Percentiles rank a stretch among this genome's conserved stretches.
phyloP scores from a whole-genome alignment of 1,284 basidiomycete species.

The Quambalaria eucalypti region DNA sequence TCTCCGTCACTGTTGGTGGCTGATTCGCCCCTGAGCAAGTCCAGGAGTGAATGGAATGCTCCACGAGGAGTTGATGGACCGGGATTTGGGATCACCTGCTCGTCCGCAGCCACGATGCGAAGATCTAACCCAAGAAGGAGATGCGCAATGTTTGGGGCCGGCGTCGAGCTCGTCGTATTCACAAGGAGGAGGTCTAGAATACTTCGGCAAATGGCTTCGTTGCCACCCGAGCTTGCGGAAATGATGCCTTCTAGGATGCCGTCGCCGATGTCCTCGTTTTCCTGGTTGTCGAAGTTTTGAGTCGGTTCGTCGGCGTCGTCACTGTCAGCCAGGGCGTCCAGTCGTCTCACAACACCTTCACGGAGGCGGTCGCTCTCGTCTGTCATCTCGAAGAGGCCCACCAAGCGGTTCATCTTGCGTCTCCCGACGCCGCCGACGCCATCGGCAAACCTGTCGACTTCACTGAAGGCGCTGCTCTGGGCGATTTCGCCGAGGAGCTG shows the following conservation, averaged over 20 bases:
- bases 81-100: slow-evolving; percentile 51
- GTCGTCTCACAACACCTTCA: slow-evolving; percentile 64
- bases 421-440: slow-evolving; percentile 19
- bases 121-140: slow-evolving; percentile 71
- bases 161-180: slow-evolving; percentile 59
- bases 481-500: slow-evolving; percentile 67
- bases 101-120: slow-evolving; percentile 50
- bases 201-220: slow-evolving; percentile 65
- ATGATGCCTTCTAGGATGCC: slow-evolving; percentile 52
- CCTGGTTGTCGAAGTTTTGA: too few species aligned
- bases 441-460: slow-evolving; percentile 54
- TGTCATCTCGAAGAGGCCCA: slow-evolving; percentile 71
- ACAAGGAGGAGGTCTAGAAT: slow-evolving; percentile 78
- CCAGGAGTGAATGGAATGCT: slow-evolving; percentile 68
- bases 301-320: slow-evolving; percentile 13
- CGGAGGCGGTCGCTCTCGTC: slow-evolving; percentile 77
- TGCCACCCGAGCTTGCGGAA: slow-evolving; percentile 46
- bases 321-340: slow-evolving; percentile 52
- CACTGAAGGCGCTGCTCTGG: slow-evolving; percentile 53
- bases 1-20: neutral
- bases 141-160: slow-evolving; percentile 79
- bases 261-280: slow-evolving; percentile 50
- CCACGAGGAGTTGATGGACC: slow-evolving; percentile 49
- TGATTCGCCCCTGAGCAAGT: slow-evolving; percentile 60
- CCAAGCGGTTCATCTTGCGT: slow-evolving; percentile 55